A percentile compares a stretch with the other conserved stretches of the same genome.
These are phyloP conservation scores for Trichosanthes truncata DNA, from an alignment of 306 rosid genomes.

Conservation along the genomic window DNA sequence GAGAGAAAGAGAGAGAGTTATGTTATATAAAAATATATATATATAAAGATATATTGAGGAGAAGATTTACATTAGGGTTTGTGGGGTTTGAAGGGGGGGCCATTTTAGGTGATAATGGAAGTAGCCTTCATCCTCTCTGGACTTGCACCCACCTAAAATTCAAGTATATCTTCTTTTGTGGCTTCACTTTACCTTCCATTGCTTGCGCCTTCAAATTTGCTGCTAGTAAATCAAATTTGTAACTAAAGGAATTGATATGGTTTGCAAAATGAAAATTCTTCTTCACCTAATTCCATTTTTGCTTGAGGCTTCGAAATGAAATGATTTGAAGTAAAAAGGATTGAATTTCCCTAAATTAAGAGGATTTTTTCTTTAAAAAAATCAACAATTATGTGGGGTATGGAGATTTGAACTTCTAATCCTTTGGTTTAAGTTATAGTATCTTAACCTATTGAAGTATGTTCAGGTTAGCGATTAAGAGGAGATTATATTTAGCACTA, in stretches of 20 bases:
- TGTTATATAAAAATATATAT: background rate
- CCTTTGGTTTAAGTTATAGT: no score
- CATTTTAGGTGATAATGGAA: constrained; percentile 9
- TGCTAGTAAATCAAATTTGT: background rate
- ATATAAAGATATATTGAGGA: background rate
- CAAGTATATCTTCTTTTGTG: background rate
- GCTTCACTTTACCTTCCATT: background rate
- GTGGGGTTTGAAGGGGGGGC: constrained; percentile 4
- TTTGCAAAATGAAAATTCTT: background rate
- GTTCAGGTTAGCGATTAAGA: no score
- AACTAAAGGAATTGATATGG: background rate
- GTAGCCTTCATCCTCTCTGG: constrained; percentile 16
- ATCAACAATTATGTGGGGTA: no score
- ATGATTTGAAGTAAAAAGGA: no score
- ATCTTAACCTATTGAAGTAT: no score
- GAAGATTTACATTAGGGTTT: background rate
- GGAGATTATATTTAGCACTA: no score
- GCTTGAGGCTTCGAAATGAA: background rate
- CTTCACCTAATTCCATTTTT: background rate
- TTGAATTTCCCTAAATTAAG: no score
- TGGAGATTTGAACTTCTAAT: no score
- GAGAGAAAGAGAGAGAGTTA: background rate
- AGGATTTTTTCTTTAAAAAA: no score
- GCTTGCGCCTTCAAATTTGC: background rate
- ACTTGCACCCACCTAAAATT: constrained; percentile 2